Evolutionary conservation across 2,329 filamentous ascomycete genomes (phyloP), one percentile per base, ranked within the genome.

Genomic region (Colletotrichum sp.): DNA sequence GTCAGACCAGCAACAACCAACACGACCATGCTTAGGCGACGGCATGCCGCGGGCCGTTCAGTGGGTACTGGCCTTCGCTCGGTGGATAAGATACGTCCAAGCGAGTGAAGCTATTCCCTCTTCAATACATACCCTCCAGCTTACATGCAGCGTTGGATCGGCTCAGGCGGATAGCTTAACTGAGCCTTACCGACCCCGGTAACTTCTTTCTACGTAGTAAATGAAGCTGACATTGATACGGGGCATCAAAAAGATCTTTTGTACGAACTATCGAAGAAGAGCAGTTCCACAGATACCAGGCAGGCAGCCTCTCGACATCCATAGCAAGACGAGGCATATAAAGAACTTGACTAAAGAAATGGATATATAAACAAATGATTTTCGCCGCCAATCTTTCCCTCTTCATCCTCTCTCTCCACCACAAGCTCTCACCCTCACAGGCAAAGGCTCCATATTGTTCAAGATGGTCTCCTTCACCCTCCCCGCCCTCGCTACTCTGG

Each of bases 391-490:
- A 22, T 22, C n/a, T 52, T 52, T 52, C n/a, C 0, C n/a, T 52
- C 44, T 52, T 22, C 6, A 2, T 25, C 44, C 44, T 22, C 0
- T 52, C 59, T 62, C 11, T 62, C 29, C 59, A 62, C 11, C 59
- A 62, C 30, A 12, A 62, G 11, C 29, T 13, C 0, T 5, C 22
- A 22, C 1, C 12, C 1, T 6, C 0, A 59, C 55, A 0, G 0
- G 19, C 30, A 9, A 29, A 15, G 12, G 12, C 59, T 62, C 59
- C 9, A 62, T 0, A 29, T 25, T 22, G 5, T 32, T 22, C 36
- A 55, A 22, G 8, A 77, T 76, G 61, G 69, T 77, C 39, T 72
- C 67, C 52, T 65, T 72, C 25, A 57, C 68, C 16, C 64, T 76
- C 52, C 19, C 73, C 30, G 32, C 13, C 22, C n/a, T 64, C 15